phyloP scores from a whole-genome alignment of 768 basidiomycete genomes.

The Botryobasidium botryosum region DNA sequence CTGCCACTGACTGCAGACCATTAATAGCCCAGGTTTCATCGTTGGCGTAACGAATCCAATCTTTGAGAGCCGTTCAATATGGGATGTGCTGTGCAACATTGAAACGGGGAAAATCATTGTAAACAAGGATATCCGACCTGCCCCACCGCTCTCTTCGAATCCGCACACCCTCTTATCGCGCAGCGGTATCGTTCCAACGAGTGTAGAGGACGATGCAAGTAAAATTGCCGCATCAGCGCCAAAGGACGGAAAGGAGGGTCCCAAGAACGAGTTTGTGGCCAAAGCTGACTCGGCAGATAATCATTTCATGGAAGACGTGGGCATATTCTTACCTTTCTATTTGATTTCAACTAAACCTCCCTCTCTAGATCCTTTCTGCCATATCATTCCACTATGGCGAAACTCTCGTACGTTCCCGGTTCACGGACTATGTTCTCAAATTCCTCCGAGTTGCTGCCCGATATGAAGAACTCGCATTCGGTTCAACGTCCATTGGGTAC shows the following conservation, averaged over 20 bases:
- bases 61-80: constrained; percentile 69
- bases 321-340: constrained; percentile 16
- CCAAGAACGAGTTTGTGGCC: not conserved
- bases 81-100: constrained; percentile 91
- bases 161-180: not conserved
- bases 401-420: constrained; percentile 66
- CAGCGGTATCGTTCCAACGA: not conserved
- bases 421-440: constrained; percentile 73
- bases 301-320: constrained; percentile 84
- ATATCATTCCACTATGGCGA: constrained; percentile 92
- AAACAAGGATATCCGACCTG: constrained; percentile 58
- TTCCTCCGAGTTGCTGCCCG: constrained; percentile 82
- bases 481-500: constrained; percentile 60
- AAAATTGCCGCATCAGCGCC: too few relatives aligned
- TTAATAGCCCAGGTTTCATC: constrained; percentile 70
- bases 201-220: not conserved
- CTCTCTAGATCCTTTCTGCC: constrained; percentile 26
- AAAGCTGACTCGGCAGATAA: constrained; percentile 56
- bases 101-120: constrained; percentile 74
- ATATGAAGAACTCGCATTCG: constrained; percentile 71
- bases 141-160: too few relatives aligned
- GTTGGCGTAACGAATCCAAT: constrained; percentile 97
- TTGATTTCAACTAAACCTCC: not conserved
- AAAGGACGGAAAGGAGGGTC: too few relatives aligned
- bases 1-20: too few relatives aligned